phyloP scores from a whole-genome alignment of 176 grass and related monocot genomes.

The maize (Zea mays) region DNA sequence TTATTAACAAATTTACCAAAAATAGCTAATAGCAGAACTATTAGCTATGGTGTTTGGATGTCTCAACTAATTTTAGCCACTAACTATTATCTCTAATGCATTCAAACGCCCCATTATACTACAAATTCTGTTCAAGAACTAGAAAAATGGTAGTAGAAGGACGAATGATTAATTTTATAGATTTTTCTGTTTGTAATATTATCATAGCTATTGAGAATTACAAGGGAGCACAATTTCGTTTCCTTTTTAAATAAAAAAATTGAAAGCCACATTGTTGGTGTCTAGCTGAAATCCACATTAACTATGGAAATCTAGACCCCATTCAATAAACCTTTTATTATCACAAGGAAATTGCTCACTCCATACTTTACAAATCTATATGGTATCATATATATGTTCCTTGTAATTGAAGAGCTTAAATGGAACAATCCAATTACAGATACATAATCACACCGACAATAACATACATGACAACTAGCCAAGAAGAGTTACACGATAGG shows the following conservation, averaged over 20 bases:
- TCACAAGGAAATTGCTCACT: conserved; percentile 15
- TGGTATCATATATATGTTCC: conserved; percentile 21
- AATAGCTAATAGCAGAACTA: too few species aligned
- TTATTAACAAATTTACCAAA: too few species aligned
- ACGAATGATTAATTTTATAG: too few species aligned
- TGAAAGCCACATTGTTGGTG: too few species aligned
- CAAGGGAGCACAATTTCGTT: neutral
- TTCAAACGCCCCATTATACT: too few species aligned
- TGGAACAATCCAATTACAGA: conserved; percentile 27
- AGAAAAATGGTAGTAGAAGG: neutral
- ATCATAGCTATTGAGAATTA: neutral
- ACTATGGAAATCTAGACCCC: neutral
- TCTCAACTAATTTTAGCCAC: too few species aligned
- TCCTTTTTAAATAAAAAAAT: too few species aligned
- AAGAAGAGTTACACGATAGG: neutral
- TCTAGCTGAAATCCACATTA: neutral
- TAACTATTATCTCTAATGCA: too few species aligned
- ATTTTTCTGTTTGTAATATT: neutral
- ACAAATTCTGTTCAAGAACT: neutral
- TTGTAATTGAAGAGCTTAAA: conserved; percentile 21
- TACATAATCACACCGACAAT: conserved; percentile 42
- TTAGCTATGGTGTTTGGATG: too few species aligned
- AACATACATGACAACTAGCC: conserved; percentile 21
- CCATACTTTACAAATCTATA: conserved; percentile 33
- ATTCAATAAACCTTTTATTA: conserved; percentile 9